Evolutionary conservation across 1,139 yeast species (phyloP), one percentile per base, ranked within the genome.

Genomic region (Yamadazyma kanchanaburiensis): DNA sequence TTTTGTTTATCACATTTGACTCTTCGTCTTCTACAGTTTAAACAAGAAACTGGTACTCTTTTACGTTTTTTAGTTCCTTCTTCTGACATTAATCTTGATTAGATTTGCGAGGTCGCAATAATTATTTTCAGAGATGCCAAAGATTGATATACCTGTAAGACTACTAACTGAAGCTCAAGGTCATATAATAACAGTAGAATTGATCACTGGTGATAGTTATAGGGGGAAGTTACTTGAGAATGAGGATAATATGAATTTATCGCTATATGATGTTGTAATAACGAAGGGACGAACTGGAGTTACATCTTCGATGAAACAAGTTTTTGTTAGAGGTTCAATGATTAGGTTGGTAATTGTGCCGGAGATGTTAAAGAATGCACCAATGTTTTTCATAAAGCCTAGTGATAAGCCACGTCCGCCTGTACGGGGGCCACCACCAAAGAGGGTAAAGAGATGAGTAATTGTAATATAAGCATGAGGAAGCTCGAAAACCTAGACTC

Each of bases 221-320:
- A 71, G 95, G 24, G 97, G 97, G 2, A 87, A 83, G 52, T 69
- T 91, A 25, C 58, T 83, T 9, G 94, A 84, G 48, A 80, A 83
- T 56, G 91, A 80, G 58, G 98, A 91, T 51, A 89, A 83, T 53
- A 91, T 91, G 98, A 91, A 91, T 53, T 77, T 89, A 15, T 94
- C 91, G 40, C 59, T 91, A 29, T 69, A 77, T 44, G 95, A 91
- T 51, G 95, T 85, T 27, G 77, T 85, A 2, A 79, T 84, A 28
- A 88, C 96, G 0, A 77, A 79, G 25, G 57, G 58, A 4, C 40
- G 52, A 27, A 82, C 87, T 32, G 96, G 96, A 3, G 65, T 71
- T 26, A 83, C 85, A 4, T 66, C 82, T 5, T 84, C 83, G 46
- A 72, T 87, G 70, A 88, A 83, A 40, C 89, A 84, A 46, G 95